These are phyloP conservation scores for Straminergon stramineum DNA, from an alignment of 225 moss, liverwort and hornwort genomes.

Conservation along the genomic window DNA sequence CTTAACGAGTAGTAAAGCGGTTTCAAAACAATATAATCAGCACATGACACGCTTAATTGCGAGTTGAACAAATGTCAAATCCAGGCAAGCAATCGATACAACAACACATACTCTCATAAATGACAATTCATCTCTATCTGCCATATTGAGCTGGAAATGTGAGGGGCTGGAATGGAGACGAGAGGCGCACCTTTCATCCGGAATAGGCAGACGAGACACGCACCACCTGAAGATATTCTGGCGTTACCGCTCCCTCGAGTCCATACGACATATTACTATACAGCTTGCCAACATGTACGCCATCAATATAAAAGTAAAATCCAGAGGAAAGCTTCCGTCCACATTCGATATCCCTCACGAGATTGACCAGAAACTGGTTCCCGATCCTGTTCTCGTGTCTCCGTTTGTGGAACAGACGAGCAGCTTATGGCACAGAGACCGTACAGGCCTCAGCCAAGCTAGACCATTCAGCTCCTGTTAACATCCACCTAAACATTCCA, in stretches of 20 bases:
- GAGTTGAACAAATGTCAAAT: neutral
- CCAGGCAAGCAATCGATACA: neutral
- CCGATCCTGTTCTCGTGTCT: neutral
- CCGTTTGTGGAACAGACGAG: neutral
- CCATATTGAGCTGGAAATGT: neutral
- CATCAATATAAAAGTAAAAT: neutral
- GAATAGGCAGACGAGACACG: neutral
- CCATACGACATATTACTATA: neutral
- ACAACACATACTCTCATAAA: neutral
- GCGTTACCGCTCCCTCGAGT: neutral
- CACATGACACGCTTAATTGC: neutral
- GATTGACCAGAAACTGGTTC: neutral
- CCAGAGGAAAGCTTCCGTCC: neutral
- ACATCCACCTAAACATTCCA: neutral
- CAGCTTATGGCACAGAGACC: neutral
- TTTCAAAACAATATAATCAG: neutral
- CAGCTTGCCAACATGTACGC: neutral
- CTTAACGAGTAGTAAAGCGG: neutral
- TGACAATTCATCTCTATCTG: neutral
- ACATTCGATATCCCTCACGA: neutral
- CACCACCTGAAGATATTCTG: neutral
- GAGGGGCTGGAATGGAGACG: neutral
- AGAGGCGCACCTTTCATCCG: conserved; percentile 1
- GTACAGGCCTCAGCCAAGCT: neutral
- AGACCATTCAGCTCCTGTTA: neutral